Conservation (phyloP, 2,329 filamentous ascomycete species). For the Coniochaeta ligniaria region DNA sequence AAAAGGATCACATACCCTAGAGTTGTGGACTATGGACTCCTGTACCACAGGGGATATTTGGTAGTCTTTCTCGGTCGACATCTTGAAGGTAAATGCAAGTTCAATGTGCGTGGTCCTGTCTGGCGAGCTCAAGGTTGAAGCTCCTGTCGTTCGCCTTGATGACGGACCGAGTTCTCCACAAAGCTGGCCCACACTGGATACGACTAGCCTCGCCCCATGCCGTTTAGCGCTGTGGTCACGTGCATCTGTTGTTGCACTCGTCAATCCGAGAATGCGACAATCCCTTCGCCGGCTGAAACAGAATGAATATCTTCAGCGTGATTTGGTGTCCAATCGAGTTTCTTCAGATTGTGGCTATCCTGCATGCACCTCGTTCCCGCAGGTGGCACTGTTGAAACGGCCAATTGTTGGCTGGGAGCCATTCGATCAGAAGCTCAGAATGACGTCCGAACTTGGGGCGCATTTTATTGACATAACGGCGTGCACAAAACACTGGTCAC, state of each 20-base stretch:
- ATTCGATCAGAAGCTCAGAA: background rate
- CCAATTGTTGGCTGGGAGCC: background rate
- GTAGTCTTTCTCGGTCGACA: conserved; percentile 66
- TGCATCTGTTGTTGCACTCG: background rate
- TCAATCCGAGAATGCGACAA: background rate
- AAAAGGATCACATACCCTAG: conserved; percentile 48
- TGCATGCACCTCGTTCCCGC: background rate
- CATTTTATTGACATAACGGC: background rate
- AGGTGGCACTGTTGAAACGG: background rate
- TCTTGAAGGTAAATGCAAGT: conserved; percentile 26
- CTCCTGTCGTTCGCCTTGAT: background rate
- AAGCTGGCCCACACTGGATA: background rate
- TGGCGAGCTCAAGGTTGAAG: background rate
- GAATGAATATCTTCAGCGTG: background rate
- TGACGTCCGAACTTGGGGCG: background rate
- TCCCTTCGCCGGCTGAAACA: background rate
- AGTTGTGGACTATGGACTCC: conserved; percentile 76
- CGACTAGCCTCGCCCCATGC: too few species aligned
- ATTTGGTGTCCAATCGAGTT: background rate
- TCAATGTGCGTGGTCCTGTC: background rate
- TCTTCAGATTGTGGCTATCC: background rate
- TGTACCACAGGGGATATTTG: conserved; percentile 71
- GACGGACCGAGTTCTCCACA: background rate
- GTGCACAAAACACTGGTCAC: background rate
- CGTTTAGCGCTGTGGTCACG: background rate